Percentiles rank a stretch among this genome's conserved stretches.
phyloP scores from a whole-genome alignment of 768 basidiomycete species.

The Solioccasus polychromus region DNA sequence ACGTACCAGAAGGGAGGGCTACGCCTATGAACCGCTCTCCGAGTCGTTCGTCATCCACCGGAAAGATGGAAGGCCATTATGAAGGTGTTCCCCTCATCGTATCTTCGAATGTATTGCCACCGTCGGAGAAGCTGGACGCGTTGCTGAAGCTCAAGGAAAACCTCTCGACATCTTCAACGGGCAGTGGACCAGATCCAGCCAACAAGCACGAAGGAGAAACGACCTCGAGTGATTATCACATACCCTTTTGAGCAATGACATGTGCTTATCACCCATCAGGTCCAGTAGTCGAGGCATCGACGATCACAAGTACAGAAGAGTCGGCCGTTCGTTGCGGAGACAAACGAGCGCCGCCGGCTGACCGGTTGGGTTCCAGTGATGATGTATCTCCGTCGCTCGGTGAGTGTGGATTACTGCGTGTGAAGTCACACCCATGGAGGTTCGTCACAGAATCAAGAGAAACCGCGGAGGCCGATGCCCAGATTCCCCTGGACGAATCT shows the following conservation, averaged over 20 bases:
- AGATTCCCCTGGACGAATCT: conserved; percentile 4
- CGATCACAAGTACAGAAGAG: conserved; percentile 16
- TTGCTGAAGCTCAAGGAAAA: conserved; percentile 23
- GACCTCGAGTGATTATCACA: conserved; percentile 21
- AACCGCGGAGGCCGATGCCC: conserved; percentile 1
- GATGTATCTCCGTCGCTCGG: conserved; percentile 6
- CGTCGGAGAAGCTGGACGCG: conserved; percentile 24
- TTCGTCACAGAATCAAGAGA: conserved; percentile 15
- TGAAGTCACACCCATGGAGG: conserved; percentile 7
- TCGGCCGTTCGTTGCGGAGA: conserved; percentile 4
- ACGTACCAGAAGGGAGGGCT: conserved; percentile 46
- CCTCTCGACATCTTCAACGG: conserved; percentile 15
- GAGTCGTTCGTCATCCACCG: conserved; percentile 39
- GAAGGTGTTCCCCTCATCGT: conserved; percentile 17
- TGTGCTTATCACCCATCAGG: conserved; percentile 18
- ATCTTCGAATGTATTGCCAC: conserved; percentile 15
- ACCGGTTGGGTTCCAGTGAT: not conserved
- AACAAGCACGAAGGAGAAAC: conserved; percentile 24
- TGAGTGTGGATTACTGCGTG: conserved; percentile 8
- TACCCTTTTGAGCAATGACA: not conserved
- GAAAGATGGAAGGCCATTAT: conserved; percentile 19
- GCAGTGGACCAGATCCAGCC: not conserved
- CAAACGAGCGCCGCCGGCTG: conserved; percentile 2
- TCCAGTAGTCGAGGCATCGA: conserved; percentile 19
- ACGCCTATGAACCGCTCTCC: conserved; percentile 35